phyloP scores from a whole-genome alignment of 352 stramenopile genomes.

The Pythium aristosporum region DNA sequence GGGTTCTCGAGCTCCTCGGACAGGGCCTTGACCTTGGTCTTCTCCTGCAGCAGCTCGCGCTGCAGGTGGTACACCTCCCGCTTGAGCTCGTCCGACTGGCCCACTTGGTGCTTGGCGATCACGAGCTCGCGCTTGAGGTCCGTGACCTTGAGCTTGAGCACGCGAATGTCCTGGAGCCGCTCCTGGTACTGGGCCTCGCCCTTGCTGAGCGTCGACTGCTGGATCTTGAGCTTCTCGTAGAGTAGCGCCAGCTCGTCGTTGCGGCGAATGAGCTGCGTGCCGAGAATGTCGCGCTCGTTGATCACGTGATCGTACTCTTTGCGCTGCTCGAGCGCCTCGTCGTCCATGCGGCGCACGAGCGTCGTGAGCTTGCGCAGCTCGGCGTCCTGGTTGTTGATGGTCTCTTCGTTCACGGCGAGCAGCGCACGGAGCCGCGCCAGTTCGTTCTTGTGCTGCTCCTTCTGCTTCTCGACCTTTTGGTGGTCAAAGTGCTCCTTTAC shows the following conservation, averaged over 20 bases:
- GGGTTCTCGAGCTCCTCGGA: constrained; percentile 88
- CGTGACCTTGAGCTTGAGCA: constrained; percentile 95
- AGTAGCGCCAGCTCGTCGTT: constrained; percentile 83
- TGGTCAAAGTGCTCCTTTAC: constrained; percentile 94
- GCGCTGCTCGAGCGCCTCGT: constrained; percentile 82
- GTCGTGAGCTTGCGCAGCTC: constrained; percentile 77
- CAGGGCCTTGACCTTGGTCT: constrained; percentile 87
- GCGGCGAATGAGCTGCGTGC: constrained; percentile 85
- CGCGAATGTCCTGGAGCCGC: constrained; percentile 78
- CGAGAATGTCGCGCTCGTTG: constrained; percentile 83
- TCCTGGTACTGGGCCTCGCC: constrained; percentile 78
- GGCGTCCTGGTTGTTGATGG: constrained; percentile 86
- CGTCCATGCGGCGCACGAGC: constrained; percentile 91
- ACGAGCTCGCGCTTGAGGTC: constrained; percentile 59
- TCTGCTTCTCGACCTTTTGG: constrained; percentile 94
- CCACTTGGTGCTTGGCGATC: constrained; percentile 45
- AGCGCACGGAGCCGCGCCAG: constrained; percentile 50
- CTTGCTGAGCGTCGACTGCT: constrained; percentile 82
- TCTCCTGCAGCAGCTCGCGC: constrained; percentile 58
- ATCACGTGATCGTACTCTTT: constrained; percentile 88
- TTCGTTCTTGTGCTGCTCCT: constrained; percentile 89
- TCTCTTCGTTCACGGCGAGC: constrained; percentile 54
- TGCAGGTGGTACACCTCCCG: constrained; percentile 28
- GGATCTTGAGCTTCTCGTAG: constrained; percentile 94
- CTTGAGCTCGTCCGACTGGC: constrained; percentile 50